Conservation (phyloP, 306 rosid species). For the Castanea mollissima region DNA sequence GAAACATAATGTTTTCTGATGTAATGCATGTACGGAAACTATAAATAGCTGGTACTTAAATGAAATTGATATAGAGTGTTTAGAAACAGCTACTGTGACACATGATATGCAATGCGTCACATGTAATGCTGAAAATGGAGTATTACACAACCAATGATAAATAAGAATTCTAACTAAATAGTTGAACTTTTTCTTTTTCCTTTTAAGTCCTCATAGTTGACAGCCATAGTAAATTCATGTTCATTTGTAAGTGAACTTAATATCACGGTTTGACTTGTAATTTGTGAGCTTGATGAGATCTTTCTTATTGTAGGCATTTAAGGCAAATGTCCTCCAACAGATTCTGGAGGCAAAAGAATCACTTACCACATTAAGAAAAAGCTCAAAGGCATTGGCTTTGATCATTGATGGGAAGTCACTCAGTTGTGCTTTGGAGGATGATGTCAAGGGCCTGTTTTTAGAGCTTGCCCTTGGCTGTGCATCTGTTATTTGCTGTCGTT, state of each 20-base stretch:
- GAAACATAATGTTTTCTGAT: too few relatives aligned
- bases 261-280: not conserved
- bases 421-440: slow-evolving; percentile 74
- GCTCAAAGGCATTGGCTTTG: slow-evolving; percentile 74
- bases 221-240: not conserved
- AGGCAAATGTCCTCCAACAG: slow-evolving; percentile 67
- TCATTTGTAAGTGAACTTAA: not conserved
- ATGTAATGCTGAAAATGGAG: too few relatives aligned
- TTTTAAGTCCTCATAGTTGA: not conserved
- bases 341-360: slow-evolving; percentile 53
- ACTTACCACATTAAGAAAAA: slow-evolving; percentile 36
- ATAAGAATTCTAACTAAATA: not conserved
- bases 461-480: slow-evolving; percentile 94
- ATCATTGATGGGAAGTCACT: slow-evolving; percentile 97
- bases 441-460: slow-evolving; percentile 71
- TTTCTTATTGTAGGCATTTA: slow-evolving; percentile 57
- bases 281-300: slow-evolving; percentile 25
- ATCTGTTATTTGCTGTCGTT: slow-evolving; percentile 96
- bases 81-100: too few relatives aligned
- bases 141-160: not conserved
- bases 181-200: too few relatives aligned
- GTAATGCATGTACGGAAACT: too few relatives aligned
- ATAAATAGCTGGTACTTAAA: too few relatives aligned
- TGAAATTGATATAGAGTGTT: too few relatives aligned
- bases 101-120: too few relatives aligned